Percentiles rank a stretch among this genome's conserved stretches.
phyloP scores from a whole-genome alignment of 2,329 filamentous ascomycete species.

The Thielaviopsis populi region DNA sequence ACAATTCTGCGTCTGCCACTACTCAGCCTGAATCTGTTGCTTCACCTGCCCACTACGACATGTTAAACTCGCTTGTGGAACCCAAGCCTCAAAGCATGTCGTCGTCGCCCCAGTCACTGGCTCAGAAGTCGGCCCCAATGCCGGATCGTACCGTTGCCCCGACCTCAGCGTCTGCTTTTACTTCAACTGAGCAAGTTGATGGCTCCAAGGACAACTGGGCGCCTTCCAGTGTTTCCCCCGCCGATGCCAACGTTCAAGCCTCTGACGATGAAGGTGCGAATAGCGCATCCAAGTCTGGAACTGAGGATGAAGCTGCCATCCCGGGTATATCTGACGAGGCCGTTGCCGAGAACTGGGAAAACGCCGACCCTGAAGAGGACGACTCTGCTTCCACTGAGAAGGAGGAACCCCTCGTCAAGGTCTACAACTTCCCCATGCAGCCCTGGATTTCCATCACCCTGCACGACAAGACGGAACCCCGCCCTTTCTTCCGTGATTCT shows the following conservation, averaged over 20 bases:
- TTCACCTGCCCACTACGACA: not conserved
- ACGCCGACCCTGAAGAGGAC: slow-evolving; percentile 57
- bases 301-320: slow-evolving; percentile 5
- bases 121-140: not conserved
- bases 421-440: slow-evolving; percentile 93
- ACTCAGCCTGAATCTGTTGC: slow-evolving; percentile 4
- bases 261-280: slow-evolving; percentile 18
- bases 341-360: slow-evolving; percentile 83
- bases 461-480: slow-evolving; percentile 39
- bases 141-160: slow-evolving; percentile 6
- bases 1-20: slow-evolving; percentile 1
- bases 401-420: slow-evolving; percentile 38
- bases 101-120: slow-evolving; percentile 6
- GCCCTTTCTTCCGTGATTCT: slow-evolving; percentile 57
- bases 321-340: slow-evolving; percentile 6
- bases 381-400: slow-evolving; percentile 34
- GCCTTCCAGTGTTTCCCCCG: not conserved
- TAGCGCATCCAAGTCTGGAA: slow-evolving; percentile 10
- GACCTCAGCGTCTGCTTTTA: not conserved
- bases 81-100: slow-evolving; percentile 13
- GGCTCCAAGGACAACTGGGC: slow-evolving; percentile 3
- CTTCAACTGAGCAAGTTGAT: not conserved
- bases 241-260: not conserved
- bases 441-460: slow-evolving; percentile 87
- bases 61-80: slow-evolving; percentile 15